Percentiles rank a stretch among this genome's conserved stretches.
phyloP scores from a whole-genome alignment of 169 alveolate species.

The Plasmodium knowlesi region DNA sequence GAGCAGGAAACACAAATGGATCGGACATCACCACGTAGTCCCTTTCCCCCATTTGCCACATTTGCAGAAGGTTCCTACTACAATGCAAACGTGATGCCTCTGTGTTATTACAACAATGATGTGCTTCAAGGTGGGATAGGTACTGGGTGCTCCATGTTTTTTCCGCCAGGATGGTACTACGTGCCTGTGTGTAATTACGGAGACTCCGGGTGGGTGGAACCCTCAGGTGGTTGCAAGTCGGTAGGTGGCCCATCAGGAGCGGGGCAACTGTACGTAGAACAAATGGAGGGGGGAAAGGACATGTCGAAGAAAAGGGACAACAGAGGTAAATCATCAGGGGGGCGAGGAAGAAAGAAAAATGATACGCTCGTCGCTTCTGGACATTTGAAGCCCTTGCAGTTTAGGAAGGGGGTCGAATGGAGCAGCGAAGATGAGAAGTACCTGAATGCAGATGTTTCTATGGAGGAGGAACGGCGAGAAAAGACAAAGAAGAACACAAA shows the following conservation, averaged over 20 bases:
- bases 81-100: background rate
- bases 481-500: background rate
- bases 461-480: background rate
- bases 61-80: background rate
- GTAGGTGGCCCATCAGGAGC: background rate
- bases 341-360: background rate
- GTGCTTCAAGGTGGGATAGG: background rate
- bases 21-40: background rate
- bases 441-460: background rate
- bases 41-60: background rate
- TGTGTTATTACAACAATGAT: background rate
- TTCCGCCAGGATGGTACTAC: conserved; percentile 1
- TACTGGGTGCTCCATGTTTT: background rate
- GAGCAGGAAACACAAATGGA: background rate
- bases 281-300: background rate
- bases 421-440: conserved; percentile 29
- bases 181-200: background rate
- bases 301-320: background rate
- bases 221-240: no score
- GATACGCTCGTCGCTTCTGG: conserved; percentile 31
- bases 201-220: background rate
- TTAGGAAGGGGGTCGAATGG: conserved; percentile 58
- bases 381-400: conserved; percentile 35
- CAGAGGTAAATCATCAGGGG: background rate
- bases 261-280: background rate